Base-by-base conservation (phyloP, 805 yeast genomes). In the Monosporozyma siamensis region DNA sequence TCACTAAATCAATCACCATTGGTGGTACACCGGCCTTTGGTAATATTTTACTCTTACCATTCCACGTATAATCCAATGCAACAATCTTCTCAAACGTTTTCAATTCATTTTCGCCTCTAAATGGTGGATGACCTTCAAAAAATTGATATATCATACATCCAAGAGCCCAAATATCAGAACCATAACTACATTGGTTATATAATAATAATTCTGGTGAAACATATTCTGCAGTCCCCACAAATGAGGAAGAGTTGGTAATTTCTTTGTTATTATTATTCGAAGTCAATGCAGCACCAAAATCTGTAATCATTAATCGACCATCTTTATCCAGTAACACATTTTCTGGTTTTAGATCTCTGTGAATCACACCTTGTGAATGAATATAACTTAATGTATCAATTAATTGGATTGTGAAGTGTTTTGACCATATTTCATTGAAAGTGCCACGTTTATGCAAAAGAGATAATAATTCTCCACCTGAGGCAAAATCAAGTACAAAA, bases 211-310 rank as follows among this genome's bases (percentile, higher is more conserved):
- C 98, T 0, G 97, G 98, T 0, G 95, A 81, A 2, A 92, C 96
- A 56, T 89, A 89, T 58, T 89, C 97, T 0, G 97, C 97, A 1
- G 98, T 90, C 0, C 98, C 98, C 3, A 90, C 97, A 67, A 90
- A 92, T 0, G 97, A 88, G 5, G 85, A 83, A 18, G 30, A 22
- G 9, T 43, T 34, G 18, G 23, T 31, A 10, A 46, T 52, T 50
- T 18, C 35, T 26, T 31, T 41, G 15, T 14, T 35, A 23, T 23
- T 15, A 6, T 23, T 35, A 35, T 24, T 24, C 2, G 56, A 41
- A 24, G 74, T 75, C 12, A 85, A 65, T 1, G 97, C 98, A n/a
- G 97, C 95, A 9, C 98, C 98, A 63, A 92, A 92, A 64, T 92
- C 98, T 2, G 97, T 92, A 44, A 92, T 80, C 74, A 89, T 87